A percentile compares a stretch with the other conserved stretches of the same genome.
phyloP scores from a whole-genome alignment of 495 filamentous ascomycete species.

The Penicillium steckii region DNA sequence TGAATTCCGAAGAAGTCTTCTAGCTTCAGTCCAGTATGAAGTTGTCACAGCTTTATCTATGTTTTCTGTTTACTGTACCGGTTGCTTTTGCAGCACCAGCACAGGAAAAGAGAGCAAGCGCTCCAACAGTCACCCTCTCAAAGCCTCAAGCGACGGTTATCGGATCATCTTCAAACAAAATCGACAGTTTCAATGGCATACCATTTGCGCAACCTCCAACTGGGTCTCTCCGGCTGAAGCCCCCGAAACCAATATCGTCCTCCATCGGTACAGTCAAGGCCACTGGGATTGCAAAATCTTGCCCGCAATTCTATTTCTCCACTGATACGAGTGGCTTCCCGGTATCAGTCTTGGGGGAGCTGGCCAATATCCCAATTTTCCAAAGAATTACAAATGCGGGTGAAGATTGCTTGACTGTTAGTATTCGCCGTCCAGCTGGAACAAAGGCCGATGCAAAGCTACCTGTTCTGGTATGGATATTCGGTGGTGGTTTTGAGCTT shows the following conservation, averaged over 20 bases:
- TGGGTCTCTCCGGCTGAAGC: conserved; percentile 56
- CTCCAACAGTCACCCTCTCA: conserved; percentile 45
- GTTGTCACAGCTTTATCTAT: neutral
- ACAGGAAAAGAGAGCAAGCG: conserved; percentile 18
- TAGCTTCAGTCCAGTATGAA: neutral
- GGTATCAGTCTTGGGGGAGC: conserved; percentile 45
- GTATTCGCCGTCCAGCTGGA: conserved; percentile 61
- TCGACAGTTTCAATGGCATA: conserved; percentile 61
- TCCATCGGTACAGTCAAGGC: conserved; percentile 52
- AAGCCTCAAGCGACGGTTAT: conserved; percentile 49
- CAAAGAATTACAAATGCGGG: conserved; percentile 45
- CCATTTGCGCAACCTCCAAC: conserved; percentile 64
- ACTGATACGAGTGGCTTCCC: conserved; percentile 37
- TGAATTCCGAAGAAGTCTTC: neutral
- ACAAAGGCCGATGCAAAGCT: conserved; percentile 53
- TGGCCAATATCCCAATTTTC: conserved; percentile 58
- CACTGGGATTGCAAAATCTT: conserved; percentile 46
- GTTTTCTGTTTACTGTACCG: conserved; percentile 3
- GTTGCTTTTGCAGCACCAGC: conserved; percentile 15
- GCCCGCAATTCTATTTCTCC: conserved; percentile 51
- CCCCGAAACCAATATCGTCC: conserved; percentile 52
- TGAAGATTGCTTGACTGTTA: conserved; percentile 67
- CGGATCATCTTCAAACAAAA: conserved; percentile 32
- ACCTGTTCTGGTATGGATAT: conserved; percentile 69
- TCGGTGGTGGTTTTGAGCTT: conserved; percentile 64